A percentile compares a stretch with the other conserved stretches of the same genome.
Evolutionary conservation across 2,329 filamentous ascomycete genomes (phyloP).

Genomic region (Diaporthe helianthi): DNA sequence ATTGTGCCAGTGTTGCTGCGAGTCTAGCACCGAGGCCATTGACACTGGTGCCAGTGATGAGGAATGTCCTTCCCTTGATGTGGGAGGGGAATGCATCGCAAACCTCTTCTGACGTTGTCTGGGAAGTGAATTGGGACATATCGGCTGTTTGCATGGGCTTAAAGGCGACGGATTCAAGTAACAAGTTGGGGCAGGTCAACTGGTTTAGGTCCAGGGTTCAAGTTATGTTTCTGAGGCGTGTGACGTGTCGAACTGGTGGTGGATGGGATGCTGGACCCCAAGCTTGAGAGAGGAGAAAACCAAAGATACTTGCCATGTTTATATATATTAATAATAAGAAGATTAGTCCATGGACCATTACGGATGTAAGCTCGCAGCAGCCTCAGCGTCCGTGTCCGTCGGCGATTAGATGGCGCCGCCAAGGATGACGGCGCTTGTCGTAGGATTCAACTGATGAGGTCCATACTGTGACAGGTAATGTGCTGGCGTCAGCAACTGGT

Average conservation of each 20-base stretch:
- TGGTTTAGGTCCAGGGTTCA: not conserved
- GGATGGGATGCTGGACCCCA: not conserved
- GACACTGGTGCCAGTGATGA: constrained; percentile 36
- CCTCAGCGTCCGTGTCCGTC: not conserved
- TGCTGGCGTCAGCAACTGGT: constrained; percentile 20
- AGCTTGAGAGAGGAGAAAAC: not conserved
- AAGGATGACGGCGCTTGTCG: not conserved
- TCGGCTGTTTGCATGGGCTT: not conserved
- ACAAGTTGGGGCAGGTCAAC: no score
- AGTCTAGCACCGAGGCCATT: constrained; percentile 34
- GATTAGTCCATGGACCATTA: not conserved
- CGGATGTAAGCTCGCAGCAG: not conserved
- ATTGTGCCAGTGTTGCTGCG: constrained; percentile 33
- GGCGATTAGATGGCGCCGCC: not conserved
- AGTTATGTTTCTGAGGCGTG: not conserved
- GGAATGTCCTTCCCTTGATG: constrained; percentile 32
- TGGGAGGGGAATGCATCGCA: constrained; percentile 19
- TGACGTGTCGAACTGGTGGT: no score
- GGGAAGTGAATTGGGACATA: constrained; percentile 27
- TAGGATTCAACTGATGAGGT: no score
- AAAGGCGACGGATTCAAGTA: not conserved
- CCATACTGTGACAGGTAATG: no score
- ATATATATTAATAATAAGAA: not conserved
- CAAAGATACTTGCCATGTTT: not conserved
- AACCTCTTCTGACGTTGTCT: constrained; percentile 30